Evolutionary conservation across 2,329 filamentous ascomycete species (phyloP).

Genomic region (Helotiales sp.): DNA sequence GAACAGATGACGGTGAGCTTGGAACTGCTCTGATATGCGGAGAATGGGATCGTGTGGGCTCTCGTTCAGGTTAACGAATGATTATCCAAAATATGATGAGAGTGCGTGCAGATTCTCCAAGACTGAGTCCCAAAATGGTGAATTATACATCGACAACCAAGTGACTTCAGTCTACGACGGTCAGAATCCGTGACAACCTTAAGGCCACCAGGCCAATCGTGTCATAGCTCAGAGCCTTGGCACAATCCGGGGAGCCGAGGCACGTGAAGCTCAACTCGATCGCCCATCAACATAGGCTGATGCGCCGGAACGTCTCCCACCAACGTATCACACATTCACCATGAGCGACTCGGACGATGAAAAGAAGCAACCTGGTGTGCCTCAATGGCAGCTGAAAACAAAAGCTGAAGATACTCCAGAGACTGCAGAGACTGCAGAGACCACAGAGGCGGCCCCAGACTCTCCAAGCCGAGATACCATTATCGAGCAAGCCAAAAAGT

Average conservation of each 20-base stretch:
- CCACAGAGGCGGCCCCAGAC: conserved; percentile 5
- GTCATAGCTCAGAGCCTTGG: too few relatives aligned
- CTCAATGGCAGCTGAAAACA: conserved; percentile 29
- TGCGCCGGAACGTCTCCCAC: conserved; percentile 3
- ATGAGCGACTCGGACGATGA: conserved; percentile 32
- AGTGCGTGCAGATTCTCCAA: not conserved
- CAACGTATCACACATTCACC: conserved; percentile 6
- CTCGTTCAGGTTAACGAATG: too few relatives aligned
- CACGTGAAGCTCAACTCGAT: not conserved
- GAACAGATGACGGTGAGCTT: too few relatives aligned
- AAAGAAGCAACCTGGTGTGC: conserved; percentile 21
- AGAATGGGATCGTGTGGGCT: too few relatives aligned
- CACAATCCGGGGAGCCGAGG: conserved; percentile 21
- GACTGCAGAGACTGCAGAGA: conserved; percentile 3
- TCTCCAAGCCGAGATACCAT: conserved; percentile 32
- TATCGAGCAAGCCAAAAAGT: conserved; percentile 70
- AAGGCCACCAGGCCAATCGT: not conserved
- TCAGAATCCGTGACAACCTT: not conserved
- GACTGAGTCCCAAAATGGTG: not conserved
- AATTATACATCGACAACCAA: not conserved
- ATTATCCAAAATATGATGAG: not conserved
- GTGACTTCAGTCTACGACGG: not conserved
- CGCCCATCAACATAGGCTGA: not conserved
- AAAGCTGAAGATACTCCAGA: conserved; percentile 6
- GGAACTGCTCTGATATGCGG: too few relatives aligned